Evolutionary conservation across 768 basidiomycete genomes (phyloP).

Genomic region (Trametes cubensis): DNA sequence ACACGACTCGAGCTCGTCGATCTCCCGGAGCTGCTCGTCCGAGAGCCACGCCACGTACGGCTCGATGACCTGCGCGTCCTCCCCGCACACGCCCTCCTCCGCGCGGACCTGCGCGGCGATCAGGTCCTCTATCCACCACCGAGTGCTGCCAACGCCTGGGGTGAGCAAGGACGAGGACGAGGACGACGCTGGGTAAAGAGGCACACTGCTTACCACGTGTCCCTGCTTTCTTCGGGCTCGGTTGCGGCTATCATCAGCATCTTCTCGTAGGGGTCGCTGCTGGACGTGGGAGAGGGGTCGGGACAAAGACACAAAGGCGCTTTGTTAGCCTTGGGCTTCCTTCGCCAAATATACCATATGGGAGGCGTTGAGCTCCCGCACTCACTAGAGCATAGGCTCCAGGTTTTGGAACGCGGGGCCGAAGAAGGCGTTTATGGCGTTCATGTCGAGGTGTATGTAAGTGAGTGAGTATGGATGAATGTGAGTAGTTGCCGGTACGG

Average conservation of each 20-base stretch:
- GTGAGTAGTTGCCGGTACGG: background rate
- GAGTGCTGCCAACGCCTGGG: background rate
- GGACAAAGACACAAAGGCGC: background rate
- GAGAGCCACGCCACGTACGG: slow-evolving; percentile 7
- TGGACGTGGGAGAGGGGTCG: background rate
- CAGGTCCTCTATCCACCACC: slow-evolving; percentile 14
- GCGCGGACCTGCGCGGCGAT: background rate
- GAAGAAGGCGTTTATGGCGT: slow-evolving; percentile 2
- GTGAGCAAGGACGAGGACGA: too few species aligned
- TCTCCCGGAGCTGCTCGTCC: background rate
- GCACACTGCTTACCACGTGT: slow-evolving; percentile 5
- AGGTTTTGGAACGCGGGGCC: background rate
- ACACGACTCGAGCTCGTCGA: slow-evolving; percentile 4
- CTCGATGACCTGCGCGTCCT: slow-evolving; percentile 6
- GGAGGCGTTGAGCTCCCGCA: too few species aligned
- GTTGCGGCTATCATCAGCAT: background rate
- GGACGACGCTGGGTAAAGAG: background rate
- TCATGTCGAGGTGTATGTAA: background rate
- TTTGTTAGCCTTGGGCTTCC: background rate
- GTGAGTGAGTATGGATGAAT: background rate
- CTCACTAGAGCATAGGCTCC: background rate
- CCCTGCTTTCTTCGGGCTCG: background rate
- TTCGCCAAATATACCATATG: background rate
- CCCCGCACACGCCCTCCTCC: slow-evolving; percentile 1
- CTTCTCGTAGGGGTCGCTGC: background rate